Percentiles rank a stretch among this genome's conserved stretches.
Conservation (phyloP, 805 yeast species). For the Lipomyces lipofer region DNA sequence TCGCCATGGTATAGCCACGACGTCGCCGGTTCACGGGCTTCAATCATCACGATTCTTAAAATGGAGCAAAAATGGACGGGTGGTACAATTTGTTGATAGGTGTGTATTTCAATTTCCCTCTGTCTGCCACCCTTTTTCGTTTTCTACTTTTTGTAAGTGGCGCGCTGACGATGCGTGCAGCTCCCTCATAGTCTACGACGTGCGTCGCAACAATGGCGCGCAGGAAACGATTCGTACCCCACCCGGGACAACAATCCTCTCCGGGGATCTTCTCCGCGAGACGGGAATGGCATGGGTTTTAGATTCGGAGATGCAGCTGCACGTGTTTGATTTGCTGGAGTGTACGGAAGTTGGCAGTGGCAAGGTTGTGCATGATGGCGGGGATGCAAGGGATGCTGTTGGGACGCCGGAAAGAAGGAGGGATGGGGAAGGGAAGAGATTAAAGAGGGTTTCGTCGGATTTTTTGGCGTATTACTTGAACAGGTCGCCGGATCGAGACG, state of each 20-base stretch:
- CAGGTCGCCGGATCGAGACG: neutral
- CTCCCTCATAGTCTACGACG: conserved; percentile 22
- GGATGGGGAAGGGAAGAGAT: neutral
- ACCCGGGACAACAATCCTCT: conserved; percentile 8
- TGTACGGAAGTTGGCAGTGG: conserved; percentile 13
- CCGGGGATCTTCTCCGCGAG: conserved; percentile 25
- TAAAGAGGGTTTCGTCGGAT: conserved; percentile 12
- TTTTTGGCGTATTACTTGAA: conserved; percentile 22
- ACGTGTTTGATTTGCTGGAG: conserved; percentile 24
- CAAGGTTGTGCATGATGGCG: conserved; percentile 1
- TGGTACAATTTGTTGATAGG: conserved; percentile 16
- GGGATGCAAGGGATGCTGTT: too few species aligned
- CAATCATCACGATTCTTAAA: conserved; percentile 6
- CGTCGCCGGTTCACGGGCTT: neutral
- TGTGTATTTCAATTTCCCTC: neutral
- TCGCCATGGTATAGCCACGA: neutral
- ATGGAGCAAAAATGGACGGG: conserved; percentile 31
- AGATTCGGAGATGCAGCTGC: conserved; percentile 18
- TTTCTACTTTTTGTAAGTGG: too few species aligned
- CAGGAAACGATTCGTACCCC: conserved; percentile 14
- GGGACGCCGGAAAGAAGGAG: too few species aligned
- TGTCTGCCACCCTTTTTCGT: neutral
- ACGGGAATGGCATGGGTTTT: conserved; percentile 30
- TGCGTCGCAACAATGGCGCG: conserved; percentile 27
- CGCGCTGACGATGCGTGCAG: conserved; percentile 1